Conservation (phyloP, 192 early-diverging fungal species). For the Coemansia sp. region DNA sequence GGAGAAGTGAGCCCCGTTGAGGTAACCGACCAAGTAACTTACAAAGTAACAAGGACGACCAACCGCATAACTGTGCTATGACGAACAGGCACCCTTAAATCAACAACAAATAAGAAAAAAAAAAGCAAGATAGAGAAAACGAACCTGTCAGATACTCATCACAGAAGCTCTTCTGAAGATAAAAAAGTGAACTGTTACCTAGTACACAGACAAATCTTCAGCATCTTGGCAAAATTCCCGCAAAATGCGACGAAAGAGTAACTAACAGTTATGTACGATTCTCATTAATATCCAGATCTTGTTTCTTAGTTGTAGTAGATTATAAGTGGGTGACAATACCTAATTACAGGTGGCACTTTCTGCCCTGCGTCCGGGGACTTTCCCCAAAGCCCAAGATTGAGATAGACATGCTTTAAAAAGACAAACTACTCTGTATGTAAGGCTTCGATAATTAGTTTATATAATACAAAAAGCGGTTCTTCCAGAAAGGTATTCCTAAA, state of each 20-base stretch:
- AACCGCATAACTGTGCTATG: slow-evolving; percentile 59
- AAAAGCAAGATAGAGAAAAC: background rate
- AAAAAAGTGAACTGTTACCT: background rate
- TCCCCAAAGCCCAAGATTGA: slow-evolving; percentile 46
- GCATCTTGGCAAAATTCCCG: slow-evolving; percentile 10
- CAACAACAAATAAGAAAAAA: background rate
- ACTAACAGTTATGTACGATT: background rate
- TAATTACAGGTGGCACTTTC: slow-evolving; percentile 58
- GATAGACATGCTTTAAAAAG: slow-evolving; percentile 13
- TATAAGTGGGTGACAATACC: slow-evolving; percentile 34
- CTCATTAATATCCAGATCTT: background rate
- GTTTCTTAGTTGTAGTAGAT: background rate
- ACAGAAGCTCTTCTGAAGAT: slow-evolving; percentile 32
- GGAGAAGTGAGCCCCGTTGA: slow-evolving; percentile 58
- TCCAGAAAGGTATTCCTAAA: slow-evolving; percentile 54
- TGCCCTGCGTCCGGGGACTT: slow-evolving; percentile 58
- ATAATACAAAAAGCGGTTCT: slow-evolving; percentile 51
- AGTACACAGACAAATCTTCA: too few species aligned
- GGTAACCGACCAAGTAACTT: slow-evolving; percentile 30
- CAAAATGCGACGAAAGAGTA: background rate
- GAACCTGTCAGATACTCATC: background rate
- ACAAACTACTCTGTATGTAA: slow-evolving; percentile 44
- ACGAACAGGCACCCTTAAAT: slow-evolving; percentile 39
- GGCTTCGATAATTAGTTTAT: slow-evolving; percentile 44
- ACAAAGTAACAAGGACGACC: slow-evolving; percentile 12